Conservation (phyloP, 2,329 filamentous ascomycete genomes). For the Apiospora malaysiana region DNA sequence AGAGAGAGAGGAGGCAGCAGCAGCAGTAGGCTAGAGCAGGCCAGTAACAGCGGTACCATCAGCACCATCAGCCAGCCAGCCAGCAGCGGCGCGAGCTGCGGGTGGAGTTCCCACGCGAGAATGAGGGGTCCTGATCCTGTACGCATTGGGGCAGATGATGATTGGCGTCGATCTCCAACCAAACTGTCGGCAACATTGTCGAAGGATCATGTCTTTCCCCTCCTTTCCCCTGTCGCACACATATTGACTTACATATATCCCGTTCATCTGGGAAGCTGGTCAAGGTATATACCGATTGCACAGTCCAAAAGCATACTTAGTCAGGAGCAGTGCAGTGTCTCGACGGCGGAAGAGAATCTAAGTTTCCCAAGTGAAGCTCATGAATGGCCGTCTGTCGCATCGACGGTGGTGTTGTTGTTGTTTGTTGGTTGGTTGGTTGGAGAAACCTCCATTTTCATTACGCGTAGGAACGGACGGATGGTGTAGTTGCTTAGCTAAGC, state of each 20-base stretch:
- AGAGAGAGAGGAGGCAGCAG: too few relatives aligned
- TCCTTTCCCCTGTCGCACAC: not conserved
- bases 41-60: too few relatives aligned
- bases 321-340: not conserved
- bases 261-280: not conserved
- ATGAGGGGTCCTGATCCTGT: constrained; percentile 15
- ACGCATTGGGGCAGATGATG: not conserved
- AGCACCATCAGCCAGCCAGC: too few relatives aligned
- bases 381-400: not conserved
- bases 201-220: not conserved
- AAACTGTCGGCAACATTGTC: constrained; percentile 3
- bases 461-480: not conserved
- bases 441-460: not conserved
- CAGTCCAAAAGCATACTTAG: too few relatives aligned
- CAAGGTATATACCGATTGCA: not conserved
- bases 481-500: not conserved
- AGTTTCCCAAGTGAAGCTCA: not conserved
- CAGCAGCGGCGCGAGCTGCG: not conserved
- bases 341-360: not conserved
- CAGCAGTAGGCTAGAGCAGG: too few relatives aligned
- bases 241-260: not conserved
- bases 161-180: constrained; percentile 17
- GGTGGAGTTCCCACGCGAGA: constrained; percentile 15
- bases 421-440: not conserved
- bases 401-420: not conserved